Evolutionary conservation across 495 filamentous ascomycete genomes (phyloP), one percentile per base, ranked within the genome.

Genomic region (Aspergillus ellipticus): DNA sequence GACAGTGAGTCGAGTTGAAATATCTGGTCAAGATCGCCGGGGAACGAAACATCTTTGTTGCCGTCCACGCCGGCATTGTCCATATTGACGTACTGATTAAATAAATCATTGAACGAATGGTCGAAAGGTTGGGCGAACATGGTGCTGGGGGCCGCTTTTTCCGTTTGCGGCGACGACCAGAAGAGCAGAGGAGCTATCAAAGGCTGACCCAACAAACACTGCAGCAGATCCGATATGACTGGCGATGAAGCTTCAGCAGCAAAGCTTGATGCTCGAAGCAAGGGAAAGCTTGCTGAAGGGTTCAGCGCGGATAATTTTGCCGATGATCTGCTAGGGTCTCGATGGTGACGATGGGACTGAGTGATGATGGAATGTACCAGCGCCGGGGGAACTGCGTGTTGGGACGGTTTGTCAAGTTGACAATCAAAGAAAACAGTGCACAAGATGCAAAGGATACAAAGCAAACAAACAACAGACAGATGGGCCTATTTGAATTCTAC

Each of bases 41-140:
- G 59, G 61, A 79, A 75, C 51, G 73, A 66, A 57, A 74, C 63
- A 49, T 74, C 73, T 66, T 75, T 76, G 65, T 72, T 70, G 56
- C 61, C 67, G 60, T 78, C 72, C 48, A 66, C 57, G 42, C 60
- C 66, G n/a, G 69, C 64, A 43, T 68, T 66, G 51, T 78, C 75
- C 66, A 75, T 69, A 55, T 78, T 76, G 66, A 80, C 73, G 61
- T 74, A 78, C 67, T 80, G 75, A 62, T 74, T 77, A 66, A 80
- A 79, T 59, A 81, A 60, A 61, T 78, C 74, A 67, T 76, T 77
- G 69, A 74, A 77, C 19, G 76, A 77, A 61, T 82, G 74, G 57
- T 80, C 77, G 41, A 73, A 74, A 42, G 61, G 64, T 65, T 79
- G 75, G 54, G 74, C 68, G 62, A 76, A 73, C 74, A 74, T 79